Percentiles rank a stretch among this genome's conserved stretches.
These are phyloP conservation scores for Rhizoctonia solani DNA, from an alignment of 1,284 basidiomycete genomes.

Conservation along the genomic window DNA sequence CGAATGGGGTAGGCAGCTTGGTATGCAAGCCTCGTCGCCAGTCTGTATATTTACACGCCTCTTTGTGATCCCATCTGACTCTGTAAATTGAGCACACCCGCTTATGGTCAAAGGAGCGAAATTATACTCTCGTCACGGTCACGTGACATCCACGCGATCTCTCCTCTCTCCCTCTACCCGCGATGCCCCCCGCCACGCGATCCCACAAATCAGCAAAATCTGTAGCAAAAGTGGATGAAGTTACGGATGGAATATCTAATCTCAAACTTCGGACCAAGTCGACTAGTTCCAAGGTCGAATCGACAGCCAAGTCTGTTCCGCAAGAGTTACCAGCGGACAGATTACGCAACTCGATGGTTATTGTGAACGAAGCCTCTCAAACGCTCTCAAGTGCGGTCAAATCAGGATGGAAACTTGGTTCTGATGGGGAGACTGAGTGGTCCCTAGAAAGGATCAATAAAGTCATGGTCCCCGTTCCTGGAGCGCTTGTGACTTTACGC, in stretches of 20 bases:
- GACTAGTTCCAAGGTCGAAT: neutral
- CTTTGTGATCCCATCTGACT: too few species aligned
- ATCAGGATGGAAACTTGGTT: constrained; percentile 58
- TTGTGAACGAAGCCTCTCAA: constrained; percentile 64
- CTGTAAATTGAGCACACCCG: too few species aligned
- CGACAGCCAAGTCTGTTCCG: too few species aligned
- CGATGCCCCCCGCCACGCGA: constrained; percentile 11
- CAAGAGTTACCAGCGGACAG: neutral
- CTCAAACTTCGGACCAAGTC: constrained; percentile 17
- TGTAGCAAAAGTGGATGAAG: constrained; percentile 3
- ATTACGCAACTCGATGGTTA: constrained; percentile 44
- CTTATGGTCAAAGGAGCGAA: neutral
- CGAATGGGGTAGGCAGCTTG: too few species aligned
- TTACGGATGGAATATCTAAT: constrained; percentile 8
- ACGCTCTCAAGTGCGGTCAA: constrained; percentile 56
- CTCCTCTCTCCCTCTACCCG: neutral
- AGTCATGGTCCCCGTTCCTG: constrained; percentile 32
- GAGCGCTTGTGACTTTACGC: constrained; percentile 38
- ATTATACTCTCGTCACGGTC: neutral
- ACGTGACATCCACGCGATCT: constrained; percentile 2
- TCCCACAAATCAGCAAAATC: neutral
- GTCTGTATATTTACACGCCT: too few species aligned
- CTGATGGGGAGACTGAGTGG: constrained; percentile 3
- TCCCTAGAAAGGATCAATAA: constrained; percentile 12
- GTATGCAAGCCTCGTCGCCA: too few species aligned